A percentile compares a stretch with the other conserved stretches of the same genome.
These are phyloP conservation scores for Nakaseomyces kungkrabaensis DNA, from an alignment of 1,139 yeast species.

Conservation along the genomic window DNA sequence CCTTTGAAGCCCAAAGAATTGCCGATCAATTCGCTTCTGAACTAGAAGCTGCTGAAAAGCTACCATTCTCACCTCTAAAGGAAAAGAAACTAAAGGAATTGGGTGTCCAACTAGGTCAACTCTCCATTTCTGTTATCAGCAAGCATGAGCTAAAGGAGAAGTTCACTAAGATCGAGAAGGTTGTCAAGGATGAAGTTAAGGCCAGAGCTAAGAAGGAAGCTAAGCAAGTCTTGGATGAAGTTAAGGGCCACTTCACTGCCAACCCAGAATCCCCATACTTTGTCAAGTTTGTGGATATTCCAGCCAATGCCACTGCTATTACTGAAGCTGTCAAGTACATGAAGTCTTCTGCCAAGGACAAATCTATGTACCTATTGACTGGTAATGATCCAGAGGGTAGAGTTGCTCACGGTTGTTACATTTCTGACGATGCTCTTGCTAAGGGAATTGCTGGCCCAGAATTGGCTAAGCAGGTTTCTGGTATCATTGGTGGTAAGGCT, in stretches of 20 bases:
- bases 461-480: slow-evolving; percentile 61
- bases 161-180: slow-evolving; percentile 72
- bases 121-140: slow-evolving; percentile 70
- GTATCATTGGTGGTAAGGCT: slow-evolving; percentile 85
- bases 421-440: slow-evolving; percentile 60
- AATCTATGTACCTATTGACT: slow-evolving; percentile 74
- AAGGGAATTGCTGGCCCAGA: slow-evolving; percentile 71
- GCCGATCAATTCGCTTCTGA: slow-evolving; percentile 61
- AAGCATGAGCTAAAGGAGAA: slow-evolving; percentile 67
- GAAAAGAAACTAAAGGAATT: slow-evolving; percentile 74
- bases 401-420: slow-evolving; percentile 92
- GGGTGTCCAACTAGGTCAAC: slow-evolving; percentile 74
- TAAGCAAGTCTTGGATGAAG: slow-evolving; percentile 72
- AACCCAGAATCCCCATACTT: slow-evolving; percentile 42
- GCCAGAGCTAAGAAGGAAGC: slow-evolving; percentile 79
- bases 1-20: slow-evolving; percentile 76
- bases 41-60: slow-evolving; percentile 46
- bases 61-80: slow-evolving; percentile 58
- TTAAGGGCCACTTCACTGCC: slow-evolving; percentile 55
- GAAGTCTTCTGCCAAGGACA: slow-evolving; percentile 67
- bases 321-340: slow-evolving; percentile 83
- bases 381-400: slow-evolving; percentile 54
- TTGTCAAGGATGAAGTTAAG: slow-evolving; percentile 79
- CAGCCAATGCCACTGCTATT: slow-evolving; percentile 87
- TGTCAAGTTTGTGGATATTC: slow-evolving; percentile 57